These are phyloP conservation scores for Penicillium longicatenatum DNA, from an alignment of 495 filamentous ascomycete genomes.

Conservation along the genomic window DNA sequence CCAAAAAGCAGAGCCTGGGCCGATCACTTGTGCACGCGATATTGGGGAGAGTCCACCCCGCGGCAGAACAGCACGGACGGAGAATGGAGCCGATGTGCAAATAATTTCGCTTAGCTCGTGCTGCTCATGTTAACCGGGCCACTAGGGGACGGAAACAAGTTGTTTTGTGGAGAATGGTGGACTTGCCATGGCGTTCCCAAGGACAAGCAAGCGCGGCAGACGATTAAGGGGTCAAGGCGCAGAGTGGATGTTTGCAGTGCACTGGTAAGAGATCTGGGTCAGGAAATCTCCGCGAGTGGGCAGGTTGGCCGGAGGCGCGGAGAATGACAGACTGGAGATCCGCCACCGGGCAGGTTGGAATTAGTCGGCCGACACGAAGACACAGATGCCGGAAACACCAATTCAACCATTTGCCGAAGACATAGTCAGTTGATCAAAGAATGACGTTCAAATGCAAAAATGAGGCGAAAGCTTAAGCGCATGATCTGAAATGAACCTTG, in stretches of 20 bases:
- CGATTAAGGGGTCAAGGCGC: neutral
- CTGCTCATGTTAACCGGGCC: neutral
- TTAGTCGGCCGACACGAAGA: neutral
- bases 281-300: neutral
- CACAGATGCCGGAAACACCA: neutral
- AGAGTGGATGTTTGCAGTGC: neutral
- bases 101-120: constrained; percentile 17
- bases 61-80: neutral
- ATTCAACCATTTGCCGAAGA: neutral
- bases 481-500: constrained; percentile 11
- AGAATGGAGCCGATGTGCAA: constrained; percentile 17
- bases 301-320: neutral
- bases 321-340: constrained; percentile 1
- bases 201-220: constrained; percentile 3
- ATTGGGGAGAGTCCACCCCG: constrained; percentile 4
- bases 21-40: constrained; percentile 10
- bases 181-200: constrained; percentile 5
- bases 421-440: neutral
- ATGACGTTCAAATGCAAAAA: constrained; percentile 7
- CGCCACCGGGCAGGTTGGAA: neutral
- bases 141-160: constrained; percentile 10
- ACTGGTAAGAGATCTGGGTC: neutral
- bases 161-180: constrained; percentile 21
- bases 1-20: constrained; percentile 6
- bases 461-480: constrained; percentile 12